A percentile compares a stretch with the other conserved stretches of the same genome.
These are phyloP conservation scores for Coprinellus aureogranulatus DNA, from an alignment of 768 basidiomycete genomes.

Conservation along the genomic window DNA sequence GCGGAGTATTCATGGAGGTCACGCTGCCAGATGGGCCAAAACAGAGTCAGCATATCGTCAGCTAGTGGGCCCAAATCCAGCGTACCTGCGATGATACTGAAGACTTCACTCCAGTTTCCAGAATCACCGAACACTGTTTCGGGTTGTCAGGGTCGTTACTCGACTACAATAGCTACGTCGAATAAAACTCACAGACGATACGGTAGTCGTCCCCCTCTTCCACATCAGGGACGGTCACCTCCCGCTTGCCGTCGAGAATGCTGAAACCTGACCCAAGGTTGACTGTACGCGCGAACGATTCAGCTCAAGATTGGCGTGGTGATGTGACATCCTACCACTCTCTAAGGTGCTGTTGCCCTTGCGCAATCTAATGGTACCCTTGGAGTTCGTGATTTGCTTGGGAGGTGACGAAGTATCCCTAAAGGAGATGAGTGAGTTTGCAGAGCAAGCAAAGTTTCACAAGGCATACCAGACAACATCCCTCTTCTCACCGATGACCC, in stretches of 20 bases:
- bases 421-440: not conserved
- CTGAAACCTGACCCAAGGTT: slow-evolving; percentile 26
- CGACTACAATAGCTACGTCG: too few species aligned
- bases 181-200: slow-evolving; percentile 30
- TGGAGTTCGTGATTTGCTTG: slow-evolving; percentile 28
- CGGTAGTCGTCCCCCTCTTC: slow-evolving; percentile 26
- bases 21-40: too few species aligned
- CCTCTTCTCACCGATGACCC: slow-evolving; percentile 11
- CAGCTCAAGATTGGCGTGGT: not conserved
- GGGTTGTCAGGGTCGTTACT: not conserved
- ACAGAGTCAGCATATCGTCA: too few species aligned
- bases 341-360: slow-evolving; percentile 15
- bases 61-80: not conserved
- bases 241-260: slow-evolving; percentile 23
- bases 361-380: slow-evolving; percentile 27
- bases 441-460: not conserved
- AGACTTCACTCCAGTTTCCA: slow-evolving; percentile 32
- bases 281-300: slow-evolving; percentile 10
- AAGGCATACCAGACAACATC: slow-evolving; percentile 34
- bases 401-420: slow-evolving; percentile 31
- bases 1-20: too few species aligned
- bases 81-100: slow-evolving; percentile 15
- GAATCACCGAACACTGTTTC: slow-evolving; percentile 34
- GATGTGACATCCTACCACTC: slow-evolving; percentile 15
- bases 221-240: slow-evolving; percentile 28